These are phyloP conservation scores for Nakaseomyces kungkrabaensis DNA, from an alignment of 1,139 yeast species.

Conservation along the genomic window DNA sequence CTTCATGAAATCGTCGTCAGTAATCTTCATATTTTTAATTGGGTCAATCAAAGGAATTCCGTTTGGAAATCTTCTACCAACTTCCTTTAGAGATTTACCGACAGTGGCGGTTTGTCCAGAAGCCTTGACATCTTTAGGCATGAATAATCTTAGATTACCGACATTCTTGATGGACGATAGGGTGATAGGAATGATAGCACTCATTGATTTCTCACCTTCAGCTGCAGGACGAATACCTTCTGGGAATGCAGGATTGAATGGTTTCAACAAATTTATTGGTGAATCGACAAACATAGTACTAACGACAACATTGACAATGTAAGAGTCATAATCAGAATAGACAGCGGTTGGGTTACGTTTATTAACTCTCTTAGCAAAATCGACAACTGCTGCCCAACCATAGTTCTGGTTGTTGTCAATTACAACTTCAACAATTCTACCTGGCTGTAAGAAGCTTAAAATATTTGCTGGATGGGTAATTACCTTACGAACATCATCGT, in stretches of 20 bases:
- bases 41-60: constrained; percentile 89
- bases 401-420: constrained; percentile 45
- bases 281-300: constrained; percentile 70
- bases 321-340: constrained; percentile 74
- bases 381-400: constrained; percentile 92
- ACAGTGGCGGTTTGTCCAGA: constrained; percentile 64
- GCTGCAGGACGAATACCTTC: constrained; percentile 82
- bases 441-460: constrained; percentile 76
- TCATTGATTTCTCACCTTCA: constrained; percentile 59
- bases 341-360: constrained; percentile 45
- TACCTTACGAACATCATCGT: constrained; percentile 69
- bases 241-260: constrained; percentile 62
- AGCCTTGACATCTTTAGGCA: constrained; percentile 73
- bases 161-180: constrained; percentile 63
- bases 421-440: constrained; percentile 68
- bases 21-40: constrained; percentile 81
- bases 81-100: constrained; percentile 69
- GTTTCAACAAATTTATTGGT: constrained; percentile 61
- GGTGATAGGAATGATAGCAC: constrained; percentile 78
- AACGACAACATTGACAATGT: constrained; percentile 76
- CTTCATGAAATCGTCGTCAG: constrained; percentile 62
- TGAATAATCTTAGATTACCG: constrained; percentile 68
- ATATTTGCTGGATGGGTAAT: constrained; percentile 89
- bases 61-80: constrained; percentile 74
- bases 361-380: constrained; percentile 58